These are phyloP conservation scores for Dipsacomyces acuminosporus DNA, from an alignment of 371 early-diverging fungal genomes.

Conservation along the genomic window DNA sequence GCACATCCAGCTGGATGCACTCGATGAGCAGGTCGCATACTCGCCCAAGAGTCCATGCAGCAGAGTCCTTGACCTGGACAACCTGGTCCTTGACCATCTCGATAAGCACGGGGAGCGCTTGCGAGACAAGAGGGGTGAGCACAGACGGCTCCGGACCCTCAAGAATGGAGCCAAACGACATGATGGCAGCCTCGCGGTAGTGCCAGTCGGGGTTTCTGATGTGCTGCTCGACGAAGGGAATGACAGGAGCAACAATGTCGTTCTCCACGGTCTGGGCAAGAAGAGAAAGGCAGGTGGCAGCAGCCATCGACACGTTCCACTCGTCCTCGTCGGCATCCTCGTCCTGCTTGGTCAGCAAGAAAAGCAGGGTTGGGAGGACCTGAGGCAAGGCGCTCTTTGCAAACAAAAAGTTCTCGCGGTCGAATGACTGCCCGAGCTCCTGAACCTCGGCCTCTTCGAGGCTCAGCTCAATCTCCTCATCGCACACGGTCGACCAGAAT, in stretches of 20 bases:
- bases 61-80: constrained; percentile 87
- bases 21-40: constrained; percentile 71
- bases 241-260: constrained; percentile 68
- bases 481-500: constrained; percentile 98
- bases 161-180: constrained; percentile 96
- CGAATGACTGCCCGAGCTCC: constrained; percentile 54
- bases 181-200: constrained; percentile 92
- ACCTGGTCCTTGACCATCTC: constrained; percentile 82
- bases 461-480: constrained; percentile 78
- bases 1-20: constrained; percentile 68
- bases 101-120: constrained; percentile 83
- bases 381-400: constrained; percentile 70
- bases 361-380: constrained; percentile 81
- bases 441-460: constrained; percentile 54
- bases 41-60: constrained; percentile 94
- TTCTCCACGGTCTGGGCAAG: constrained; percentile 79
- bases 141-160: constrained; percentile 78
- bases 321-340: constrained; percentile 97
- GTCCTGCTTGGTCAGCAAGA: constrained; percentile 85
- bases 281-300: constrained; percentile 86
- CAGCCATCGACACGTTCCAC: constrained; percentile 97
- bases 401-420: constrained; percentile 65
- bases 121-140: constrained; percentile 70
- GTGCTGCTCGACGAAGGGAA: constrained; percentile 86
- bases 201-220: constrained; percentile 84